Evolutionary conservation across 345 rosid genomes (phyloP).

Genomic region (Clarkia xantiana): DNA sequence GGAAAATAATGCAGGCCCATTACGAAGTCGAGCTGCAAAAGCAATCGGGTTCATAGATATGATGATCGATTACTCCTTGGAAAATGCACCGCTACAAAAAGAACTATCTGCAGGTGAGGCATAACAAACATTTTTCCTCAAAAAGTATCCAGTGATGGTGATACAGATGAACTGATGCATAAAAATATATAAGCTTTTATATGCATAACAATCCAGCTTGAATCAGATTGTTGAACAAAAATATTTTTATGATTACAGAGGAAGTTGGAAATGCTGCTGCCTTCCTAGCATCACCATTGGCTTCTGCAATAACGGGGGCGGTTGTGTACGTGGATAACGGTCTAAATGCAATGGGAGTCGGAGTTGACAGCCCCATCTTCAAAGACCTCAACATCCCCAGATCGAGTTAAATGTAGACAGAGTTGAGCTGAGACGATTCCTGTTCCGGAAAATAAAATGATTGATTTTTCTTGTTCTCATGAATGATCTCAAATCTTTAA

Average conservation of each 20-base stretch:
- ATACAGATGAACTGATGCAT: too few species aligned
- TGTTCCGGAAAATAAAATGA: too few species aligned
- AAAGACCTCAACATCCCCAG: conserved; percentile 44
- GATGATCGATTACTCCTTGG: conserved; percentile 67
- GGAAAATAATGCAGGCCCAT: conserved; percentile 33
- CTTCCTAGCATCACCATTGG: conserved; percentile 80
- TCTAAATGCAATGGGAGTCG: too few species aligned
- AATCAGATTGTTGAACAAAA: background rate
- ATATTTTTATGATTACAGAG: conserved; percentile 21
- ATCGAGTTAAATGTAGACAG: too few species aligned
- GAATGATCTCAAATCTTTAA: too few species aligned
- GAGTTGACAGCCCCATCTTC: conserved; percentile 73
- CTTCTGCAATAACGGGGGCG: conserved; percentile 82
- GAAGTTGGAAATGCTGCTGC: conserved; percentile 94
- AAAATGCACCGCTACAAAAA: conserved; percentile 75
- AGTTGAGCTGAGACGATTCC: too few species aligned
- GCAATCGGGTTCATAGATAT: conserved; percentile 72
- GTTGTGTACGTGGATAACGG: conserved; percentile 88
- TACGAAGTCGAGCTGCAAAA: conserved; percentile 78
- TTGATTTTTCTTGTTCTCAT: too few species aligned
- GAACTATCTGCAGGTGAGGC: conserved; percentile 66
- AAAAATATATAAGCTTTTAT: too few species aligned
- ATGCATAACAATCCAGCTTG: too few species aligned
- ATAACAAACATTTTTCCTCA: too few species aligned
- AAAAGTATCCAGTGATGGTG: too few species aligned